Conservation (phyloP, 306 rosid species). For the Lathyrus aphaca region DNA sequence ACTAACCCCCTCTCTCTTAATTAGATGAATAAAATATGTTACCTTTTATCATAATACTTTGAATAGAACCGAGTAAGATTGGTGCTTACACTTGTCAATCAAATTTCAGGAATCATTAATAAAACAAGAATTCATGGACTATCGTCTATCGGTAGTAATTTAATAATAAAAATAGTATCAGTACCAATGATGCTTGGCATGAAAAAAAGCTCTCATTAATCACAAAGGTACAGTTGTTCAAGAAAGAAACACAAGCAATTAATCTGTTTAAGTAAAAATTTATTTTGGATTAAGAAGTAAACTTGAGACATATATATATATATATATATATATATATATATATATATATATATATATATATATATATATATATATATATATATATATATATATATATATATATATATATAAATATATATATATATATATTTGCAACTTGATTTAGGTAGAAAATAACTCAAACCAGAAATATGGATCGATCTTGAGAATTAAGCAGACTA, state of each 20-base stretch:
- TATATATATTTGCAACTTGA: not conserved
- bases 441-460: not conserved
- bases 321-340: not conserved
- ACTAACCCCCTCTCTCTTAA: not conserved
- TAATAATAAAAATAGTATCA: slow-evolving; percentile 1
- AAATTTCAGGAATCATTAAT: not conserved
- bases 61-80: not conserved
- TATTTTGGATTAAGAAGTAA: too few relatives aligned
- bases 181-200: not conserved
- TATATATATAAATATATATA: too few relatives aligned
- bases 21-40: not conserved
- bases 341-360: too few relatives aligned
- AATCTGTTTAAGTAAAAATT: not conserved
- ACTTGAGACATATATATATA: too few relatives aligned
- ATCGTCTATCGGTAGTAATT: not conserved
- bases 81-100: not conserved
- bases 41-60: not conserved
- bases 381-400: too few relatives aligned
- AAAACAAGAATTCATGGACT: not conserved
- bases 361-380: too few relatives aligned
- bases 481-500: not conserved
- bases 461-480: not conserved
- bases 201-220: not conserved
- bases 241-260: not conserved
- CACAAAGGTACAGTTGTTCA: slow-evolving; percentile 12